Base-by-base conservation (phyloP, 108 stramenopile genomes). In the Mediolabrus comicus region DNA sequence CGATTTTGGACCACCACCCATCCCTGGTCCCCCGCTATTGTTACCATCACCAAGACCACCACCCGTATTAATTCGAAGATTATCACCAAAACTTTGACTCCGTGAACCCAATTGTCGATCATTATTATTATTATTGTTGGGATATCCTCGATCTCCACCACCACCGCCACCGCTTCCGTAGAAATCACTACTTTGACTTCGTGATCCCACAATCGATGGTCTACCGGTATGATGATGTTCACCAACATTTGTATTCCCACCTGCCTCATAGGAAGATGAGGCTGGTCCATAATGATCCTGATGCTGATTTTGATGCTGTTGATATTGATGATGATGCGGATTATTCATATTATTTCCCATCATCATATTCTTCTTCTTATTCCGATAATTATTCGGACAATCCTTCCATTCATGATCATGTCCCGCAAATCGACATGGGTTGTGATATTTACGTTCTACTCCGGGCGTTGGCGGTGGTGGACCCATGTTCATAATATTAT, bases 401-500 rank as follows among this genome's bases (percentile, higher is more conserved):
- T 75, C 67, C 33, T 67, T 67, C 75, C 75, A 75, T 32, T 75
- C 75, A 53, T 75, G 75, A 49, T 75, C 75, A 29, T 75, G 75
- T 36, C 75, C 75, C 2, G 53, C 33, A 35, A 75, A 75, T 43
- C 75, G 35, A 28, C 75, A 75, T 6, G 75, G 75, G 39, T 75
- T 75, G 43, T 56, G 51, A 39, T 69, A 68, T 36, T 75, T 75
- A 11, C 68, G 58, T 41, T 59, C 43, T 36, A 3, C 11, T 25
- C 0, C 24, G 49, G n/a, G 4, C 26, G 51, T 8, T 39, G 62
- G 14, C 43, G 32, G 19, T 0, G 36, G 19, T 19, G 61, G 35
- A 0, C 63, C 65, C 53, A 49, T 49, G 41, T n/a, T 38, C 51
- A 14, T 39, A 12, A n/a, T 19, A 10, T 9, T 51, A 3, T 19